These are phyloP conservation scores for Microdochium paspali DNA, from an alignment of 2,329 filamentous ascomycete genomes.

Conservation along the genomic window DNA sequence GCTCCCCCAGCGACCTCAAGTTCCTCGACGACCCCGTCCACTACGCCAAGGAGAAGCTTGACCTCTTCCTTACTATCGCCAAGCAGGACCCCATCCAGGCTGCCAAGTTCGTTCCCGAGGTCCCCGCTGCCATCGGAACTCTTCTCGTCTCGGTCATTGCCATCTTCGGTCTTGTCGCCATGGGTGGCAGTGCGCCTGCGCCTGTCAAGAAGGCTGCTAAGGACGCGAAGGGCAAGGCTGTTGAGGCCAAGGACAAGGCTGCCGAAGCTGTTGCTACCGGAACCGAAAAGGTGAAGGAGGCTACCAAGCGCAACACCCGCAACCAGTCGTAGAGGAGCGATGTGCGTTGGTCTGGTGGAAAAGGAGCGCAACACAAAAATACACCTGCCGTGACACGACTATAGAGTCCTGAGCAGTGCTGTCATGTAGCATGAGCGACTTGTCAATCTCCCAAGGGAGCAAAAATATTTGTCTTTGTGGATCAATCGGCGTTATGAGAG, in stretches of 20 bases:
- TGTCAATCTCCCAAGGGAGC: neutral
- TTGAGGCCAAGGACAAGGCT: conserved; percentile 68
- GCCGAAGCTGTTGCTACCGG: conserved; percentile 48
- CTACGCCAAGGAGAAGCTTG: conserved; percentile 86
- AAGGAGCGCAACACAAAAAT: neutral
- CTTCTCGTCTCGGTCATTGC: conserved; percentile 61
- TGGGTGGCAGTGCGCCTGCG: conserved; percentile 55
- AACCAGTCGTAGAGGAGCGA: conserved; percentile 37
- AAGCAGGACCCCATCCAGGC: conserved; percentile 77
- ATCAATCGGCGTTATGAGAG: neutral
- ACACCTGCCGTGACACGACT: neutral
- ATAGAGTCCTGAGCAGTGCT: neutral
- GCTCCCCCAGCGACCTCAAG: conserved; percentile 66
- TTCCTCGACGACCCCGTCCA: conserved; percentile 86
- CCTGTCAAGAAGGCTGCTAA: conserved; percentile 63
- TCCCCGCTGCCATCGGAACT: conserved; percentile 70
- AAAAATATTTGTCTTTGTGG: neutral
- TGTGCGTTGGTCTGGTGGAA: neutral
- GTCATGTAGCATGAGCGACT: neutral
- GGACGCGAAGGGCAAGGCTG: conserved; percentile 60
- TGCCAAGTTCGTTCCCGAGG: conserved; percentile 82
- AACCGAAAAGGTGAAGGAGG: conserved; percentile 70
- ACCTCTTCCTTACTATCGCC: conserved; percentile 79
- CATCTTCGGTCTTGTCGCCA: conserved; percentile 56
- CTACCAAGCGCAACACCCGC: conserved; percentile 48